Evolutionary conservation across 2,329 filamentous ascomycete genomes (phyloP).

Genomic region (Colletotrichum godetiae): DNA sequence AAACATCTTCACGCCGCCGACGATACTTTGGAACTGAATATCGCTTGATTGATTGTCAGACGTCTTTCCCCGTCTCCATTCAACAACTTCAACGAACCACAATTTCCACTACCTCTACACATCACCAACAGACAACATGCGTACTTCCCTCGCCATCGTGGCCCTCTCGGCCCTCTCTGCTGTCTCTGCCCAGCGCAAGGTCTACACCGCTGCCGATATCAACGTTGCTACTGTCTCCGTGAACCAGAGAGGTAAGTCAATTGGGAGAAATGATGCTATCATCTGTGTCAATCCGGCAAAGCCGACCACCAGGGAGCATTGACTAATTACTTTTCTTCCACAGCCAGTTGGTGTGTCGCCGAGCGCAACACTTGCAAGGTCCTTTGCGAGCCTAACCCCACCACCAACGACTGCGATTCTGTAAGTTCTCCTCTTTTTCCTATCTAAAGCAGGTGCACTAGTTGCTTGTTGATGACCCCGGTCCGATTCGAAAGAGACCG

Average conservation of each 20-base stretch:
- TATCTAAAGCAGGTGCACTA: neutral
- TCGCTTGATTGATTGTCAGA: constrained; percentile 25
- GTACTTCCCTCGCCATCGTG: constrained; percentile 31
- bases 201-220: constrained; percentile 28
- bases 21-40: constrained; percentile 30
- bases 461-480: neutral
- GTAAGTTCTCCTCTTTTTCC: constrained; percentile 50
- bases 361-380: constrained; percentile 61
- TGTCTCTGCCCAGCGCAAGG: constrained; percentile 35
- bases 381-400: constrained; percentile 55
- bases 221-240: constrained; percentile 21
- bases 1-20: constrained; percentile 30
- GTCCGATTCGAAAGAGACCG: neutral
- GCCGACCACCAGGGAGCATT: neutral
- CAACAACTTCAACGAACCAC: constrained; percentile 3
- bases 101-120: constrained; percentile 15
- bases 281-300: neutral
- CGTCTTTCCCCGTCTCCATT: neutral
- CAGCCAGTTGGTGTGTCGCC: constrained; percentile 63
- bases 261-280: neutral
- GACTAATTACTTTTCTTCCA: constrained; percentile 5
- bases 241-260: constrained; percentile 23
- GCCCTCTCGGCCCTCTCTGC: constrained; percentile 32
- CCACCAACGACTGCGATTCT: constrained; percentile 56
- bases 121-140: constrained; percentile 31